These are phyloP conservation scores for Dendrobium catenatum DNA, from an alignment of 106 monocot genomes.

Conservation along the genomic window DNA sequence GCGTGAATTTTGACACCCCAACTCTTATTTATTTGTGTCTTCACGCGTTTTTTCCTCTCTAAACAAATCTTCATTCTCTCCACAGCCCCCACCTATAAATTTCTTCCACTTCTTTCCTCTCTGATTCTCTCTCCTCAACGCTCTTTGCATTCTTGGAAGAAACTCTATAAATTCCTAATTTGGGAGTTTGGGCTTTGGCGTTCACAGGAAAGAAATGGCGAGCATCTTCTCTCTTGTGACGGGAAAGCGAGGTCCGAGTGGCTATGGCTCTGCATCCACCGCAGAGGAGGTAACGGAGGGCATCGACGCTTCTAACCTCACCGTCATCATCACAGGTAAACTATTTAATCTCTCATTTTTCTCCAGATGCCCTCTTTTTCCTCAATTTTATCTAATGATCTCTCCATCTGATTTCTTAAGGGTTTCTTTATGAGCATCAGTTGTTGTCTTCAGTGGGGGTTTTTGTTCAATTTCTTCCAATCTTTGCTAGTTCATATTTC, in stretches of 20 bases:
- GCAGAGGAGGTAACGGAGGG: slow-evolving; percentile 79
- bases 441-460: neutral
- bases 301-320: slow-evolving; percentile 56
- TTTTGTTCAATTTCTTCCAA: neutral
- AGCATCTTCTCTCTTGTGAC: slow-evolving; percentile 64
- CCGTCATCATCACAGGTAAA: slow-evolving; percentile 82
- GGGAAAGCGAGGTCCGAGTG: slow-evolving; percentile 68
- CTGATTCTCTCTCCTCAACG: neutral
- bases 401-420: neutral
- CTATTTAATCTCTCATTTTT: too few species aligned
- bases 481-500: neutral
- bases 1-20: too few species aligned
- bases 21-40: too few species aligned
- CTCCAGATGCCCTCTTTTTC: neutral
- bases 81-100: too few species aligned
- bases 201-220: slow-evolving; percentile 21
- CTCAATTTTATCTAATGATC: neutral
- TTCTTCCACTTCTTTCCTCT: neutral
- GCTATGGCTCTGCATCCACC: slow-evolving; percentile 77
- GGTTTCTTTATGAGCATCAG: neutral
- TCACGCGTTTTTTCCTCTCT: too few species aligned
- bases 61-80: too few species aligned
- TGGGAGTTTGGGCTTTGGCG: neutral
- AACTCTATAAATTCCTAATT: neutral
- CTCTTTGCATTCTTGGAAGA: slow-evolving; percentile 4